These are phyloP conservation scores for Copromyces sp. DNA, from an alignment of 495 filamentous ascomycete species.

Conservation along the genomic window DNA sequence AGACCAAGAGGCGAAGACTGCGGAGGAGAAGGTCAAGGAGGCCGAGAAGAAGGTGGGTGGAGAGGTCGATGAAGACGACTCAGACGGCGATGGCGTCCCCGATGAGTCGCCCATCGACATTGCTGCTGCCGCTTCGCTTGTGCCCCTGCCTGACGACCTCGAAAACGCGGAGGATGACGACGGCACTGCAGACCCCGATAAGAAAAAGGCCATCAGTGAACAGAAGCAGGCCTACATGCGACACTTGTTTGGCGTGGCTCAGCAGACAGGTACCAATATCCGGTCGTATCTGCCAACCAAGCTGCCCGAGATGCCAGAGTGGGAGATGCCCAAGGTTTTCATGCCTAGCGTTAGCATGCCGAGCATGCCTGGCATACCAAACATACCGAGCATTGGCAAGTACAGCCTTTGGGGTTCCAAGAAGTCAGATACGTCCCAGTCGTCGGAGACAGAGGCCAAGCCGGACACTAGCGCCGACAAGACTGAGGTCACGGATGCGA, in stretches of 20 bases:
- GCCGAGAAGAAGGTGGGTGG: conserved; percentile 1
- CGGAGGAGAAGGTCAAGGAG: conserved; percentile 3
- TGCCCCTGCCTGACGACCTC: conserved; percentile 32
- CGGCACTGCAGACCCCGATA: conserved; percentile 5
- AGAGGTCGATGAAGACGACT: conserved; percentile 11
- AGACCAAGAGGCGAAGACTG: conserved; percentile 7
- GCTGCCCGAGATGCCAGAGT: conserved; percentile 24
- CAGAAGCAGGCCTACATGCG: conserved; percentile 32
- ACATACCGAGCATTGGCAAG: conserved; percentile 9
- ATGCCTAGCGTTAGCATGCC: conserved; percentile 19
- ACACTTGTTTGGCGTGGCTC: conserved; percentile 36
- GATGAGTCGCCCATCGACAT: conserved; percentile 40
- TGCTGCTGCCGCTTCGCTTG: conserved; percentile 32
- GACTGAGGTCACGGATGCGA: background rate
- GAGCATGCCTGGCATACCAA: conserved; percentile 16
- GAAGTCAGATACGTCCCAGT: background rate
- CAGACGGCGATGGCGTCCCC: conserved; percentile 10
- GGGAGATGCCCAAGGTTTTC: conserved; percentile 15
- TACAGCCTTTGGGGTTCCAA: conserved; percentile 15
- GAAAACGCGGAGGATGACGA: conserved; percentile 8
- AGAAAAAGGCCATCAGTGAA: conserved; percentile 5
- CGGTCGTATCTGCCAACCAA: conserved; percentile 33
- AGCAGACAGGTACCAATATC: conserved; percentile 30
- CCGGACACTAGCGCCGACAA: background rate
- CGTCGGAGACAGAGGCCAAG: background rate